Base-by-base conservation (phyloP, 1,284 basidiomycete genomes). In the Butyriboletus appendiculatus region DNA sequence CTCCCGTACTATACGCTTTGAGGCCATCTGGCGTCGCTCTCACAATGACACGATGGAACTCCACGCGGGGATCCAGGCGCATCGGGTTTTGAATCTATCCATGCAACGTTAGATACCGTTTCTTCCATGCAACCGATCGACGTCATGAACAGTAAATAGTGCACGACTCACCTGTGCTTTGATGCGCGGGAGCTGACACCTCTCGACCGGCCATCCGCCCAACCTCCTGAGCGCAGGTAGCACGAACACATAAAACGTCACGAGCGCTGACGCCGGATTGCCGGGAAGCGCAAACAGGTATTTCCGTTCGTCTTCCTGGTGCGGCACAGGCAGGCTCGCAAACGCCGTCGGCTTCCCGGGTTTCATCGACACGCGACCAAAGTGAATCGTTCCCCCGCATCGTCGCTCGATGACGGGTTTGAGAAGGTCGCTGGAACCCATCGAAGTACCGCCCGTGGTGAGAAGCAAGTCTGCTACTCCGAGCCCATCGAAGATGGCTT, bases 401-500 rank as follows among this genome's bases (percentile, higher is more conserved):
- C 88, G 77, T 18, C 86, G 81, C 70, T 96, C 94, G 56, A 96
- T 87, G 50, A 94, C 81, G 1, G 94, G 93, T 68, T 96, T 95
- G 44, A 96, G 73, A 28, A 95, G 76, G 68, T 96, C 93, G 1
- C 84, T 84, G 11, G 93, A 82, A 3, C 93, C 93, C 93, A 96
- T 96, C 6, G 89, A 92, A 2, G 93, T 94, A 3, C 93, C 93
- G 12, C 94, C 93, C 0, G 93, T 96, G 0, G 90, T 90, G 11
- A 96, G 71, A 10, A 95, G 68, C 3, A 96, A 71, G 64, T 95
- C 93, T 0, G 91, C 86, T 20, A 72, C 65, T 28, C 76, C 70
- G 5, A 92, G 73, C 0, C 86, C 92, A 24, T 69, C 70, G 46
- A 70, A 65, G 41, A 95, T 76, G 2, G 81, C 81, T 8, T 71